Conservation (phyloP, 1,284 basidiomycete species). For the Blastosporella zonata region DNA sequence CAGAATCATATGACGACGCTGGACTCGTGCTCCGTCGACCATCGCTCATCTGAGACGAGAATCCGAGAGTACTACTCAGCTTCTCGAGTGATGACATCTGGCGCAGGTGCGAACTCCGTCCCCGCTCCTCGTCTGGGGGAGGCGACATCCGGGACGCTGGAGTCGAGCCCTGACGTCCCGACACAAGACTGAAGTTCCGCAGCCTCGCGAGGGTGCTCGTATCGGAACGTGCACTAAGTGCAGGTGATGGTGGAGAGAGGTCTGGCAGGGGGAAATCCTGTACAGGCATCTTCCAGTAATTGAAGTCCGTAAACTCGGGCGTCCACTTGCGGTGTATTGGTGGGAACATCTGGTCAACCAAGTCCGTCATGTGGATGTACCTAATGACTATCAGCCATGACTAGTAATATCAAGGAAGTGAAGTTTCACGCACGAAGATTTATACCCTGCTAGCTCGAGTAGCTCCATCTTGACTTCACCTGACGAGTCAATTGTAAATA, state of each 20-base stretch:
- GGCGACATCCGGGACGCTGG: constrained; percentile 18
- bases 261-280: constrained; percentile 84
- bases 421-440: constrained; percentile 72
- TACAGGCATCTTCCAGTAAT: constrained; percentile 88
- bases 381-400: constrained; percentile 31
- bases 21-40: constrained; percentile 48
- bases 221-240: constrained; percentile 89
- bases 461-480: constrained; percentile 98
- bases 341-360: constrained; percentile 99
- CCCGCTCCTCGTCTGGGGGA: constrained; percentile 14
- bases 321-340: constrained; percentile 87
- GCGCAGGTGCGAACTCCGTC: constrained; percentile 42
- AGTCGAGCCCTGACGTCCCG: constrained; percentile 42
- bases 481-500: constrained; percentile 96
- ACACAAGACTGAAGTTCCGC: constrained; percentile 76
- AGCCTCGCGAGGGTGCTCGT: constrained; percentile 74
- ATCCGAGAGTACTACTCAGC: constrained; percentile 55
- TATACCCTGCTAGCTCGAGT: constrained; percentile 93
- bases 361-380: constrained; percentile 96
- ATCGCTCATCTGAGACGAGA: constrained; percentile 36
- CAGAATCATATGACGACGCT: constrained; percentile 51
- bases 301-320: constrained; percentile 95
- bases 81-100: constrained; percentile 75
- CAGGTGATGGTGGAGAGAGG: constrained; percentile 87
- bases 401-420: neutral